Base-by-base conservation (phyloP, 805 yeast genomes). In the Dipodascus geniculatus region DNA sequence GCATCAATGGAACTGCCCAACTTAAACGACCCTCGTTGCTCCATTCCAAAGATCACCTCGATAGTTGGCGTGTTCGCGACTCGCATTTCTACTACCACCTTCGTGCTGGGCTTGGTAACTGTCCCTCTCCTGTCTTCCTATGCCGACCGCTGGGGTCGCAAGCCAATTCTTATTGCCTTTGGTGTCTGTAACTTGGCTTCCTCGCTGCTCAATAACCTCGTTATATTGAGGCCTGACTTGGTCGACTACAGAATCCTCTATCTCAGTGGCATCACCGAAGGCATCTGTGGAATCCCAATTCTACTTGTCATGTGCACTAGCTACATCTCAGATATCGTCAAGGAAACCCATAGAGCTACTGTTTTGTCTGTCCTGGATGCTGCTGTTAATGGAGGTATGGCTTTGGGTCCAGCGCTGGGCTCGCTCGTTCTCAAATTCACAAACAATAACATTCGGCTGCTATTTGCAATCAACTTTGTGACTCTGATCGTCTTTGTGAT, bases 261-360 rank as follows among this genome's bases (percentile, higher is more conserved):
- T 16, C 20, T 38, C 8, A 17, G 20, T 9, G 44, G 44, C 4
- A 11, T 38, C 20, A 17, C 20, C 4, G 44, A 38, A n/a, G 44
- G 44, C 20, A 4, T 38, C 8, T 38, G 44, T 38, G 44, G 44
- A 3, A n/a, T 38, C 20, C 17, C 44, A n/a, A 17, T 38, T 38
- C 17, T 38, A 4, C 4, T 17, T 38, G 44, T 38, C 20, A 38
- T 38, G 44, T 38, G 20, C 20, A 38, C 44, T 6, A 38, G 44
- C 14, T 86, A 85, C 61, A 73, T 84, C 17, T 73, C 85, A 3
- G 96, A 87, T 66, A 78, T 85, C 33, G 81, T 81, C 2, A 83
- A 81, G 17, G 75, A 85, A 1, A 73, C 71, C 24, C 73, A 77
- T 54, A 68, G 93, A 59, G 55, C 60, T 2, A 50, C 48, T 48